Percentiles rank a stretch among this genome's conserved stretches.
These are phyloP conservation scores for Moricandia moricandioides DNA, from an alignment of 345 rosid species.

Conservation along the genomic window DNA sequence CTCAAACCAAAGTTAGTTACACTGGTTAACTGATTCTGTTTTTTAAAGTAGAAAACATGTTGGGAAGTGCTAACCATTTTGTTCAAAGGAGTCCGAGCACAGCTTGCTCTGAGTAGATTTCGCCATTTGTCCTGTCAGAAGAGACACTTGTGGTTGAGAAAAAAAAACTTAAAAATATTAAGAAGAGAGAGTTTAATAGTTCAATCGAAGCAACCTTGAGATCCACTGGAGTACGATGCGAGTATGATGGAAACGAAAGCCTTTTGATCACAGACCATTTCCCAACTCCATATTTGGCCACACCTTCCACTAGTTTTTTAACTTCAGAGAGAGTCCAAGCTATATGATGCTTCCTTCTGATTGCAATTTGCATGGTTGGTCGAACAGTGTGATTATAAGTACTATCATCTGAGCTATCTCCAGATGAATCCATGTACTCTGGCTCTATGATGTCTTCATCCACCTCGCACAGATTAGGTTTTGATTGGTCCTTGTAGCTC, in stretches of 20 bases:
- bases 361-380: slow-evolving; percentile 55
- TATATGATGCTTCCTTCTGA: slow-evolving; percentile 86
- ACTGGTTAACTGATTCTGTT: neutral
- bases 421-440: slow-evolving; percentile 46
- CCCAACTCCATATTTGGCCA: slow-evolving; percentile 81
- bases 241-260: slow-evolving; percentile 68
- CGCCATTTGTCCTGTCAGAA: slow-evolving; percentile 83
- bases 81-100: slow-evolving; percentile 56
- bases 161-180: neutral
- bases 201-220: slow-evolving; percentile 56
- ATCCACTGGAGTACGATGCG: slow-evolving; percentile 85
- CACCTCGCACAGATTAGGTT: slow-evolving; percentile 29
- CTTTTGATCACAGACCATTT: slow-evolving; percentile 93
- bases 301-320: slow-evolving; percentile 80
- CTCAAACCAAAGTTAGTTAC: neutral
- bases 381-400: slow-evolving; percentile 27
- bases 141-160: slow-evolving; percentile 5
- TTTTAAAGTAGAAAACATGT: neutral
- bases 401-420: slow-evolving; percentile 45
- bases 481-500: slow-evolving; percentile 36
- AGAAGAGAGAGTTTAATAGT: neutral
- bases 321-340: slow-evolving; percentile 95
- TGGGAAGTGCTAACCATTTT: slow-evolving; percentile 47
- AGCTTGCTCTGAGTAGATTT: slow-evolving; percentile 83
- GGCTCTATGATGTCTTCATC: slow-evolving; percentile 37